Conservation (phyloP, 768 basidiomycete genomes). For the Collybia sp. region DNA sequence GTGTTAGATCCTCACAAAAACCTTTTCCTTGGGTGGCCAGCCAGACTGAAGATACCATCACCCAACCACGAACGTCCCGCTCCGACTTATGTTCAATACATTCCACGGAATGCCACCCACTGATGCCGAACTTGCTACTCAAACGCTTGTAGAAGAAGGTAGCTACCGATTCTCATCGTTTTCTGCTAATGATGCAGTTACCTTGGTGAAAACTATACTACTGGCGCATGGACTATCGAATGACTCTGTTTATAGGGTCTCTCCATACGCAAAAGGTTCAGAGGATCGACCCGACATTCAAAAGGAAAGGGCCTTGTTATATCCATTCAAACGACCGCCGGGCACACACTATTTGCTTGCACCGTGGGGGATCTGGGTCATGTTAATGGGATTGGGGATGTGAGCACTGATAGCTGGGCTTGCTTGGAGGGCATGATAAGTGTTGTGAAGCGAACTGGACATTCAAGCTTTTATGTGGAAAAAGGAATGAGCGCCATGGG, state of each 20-base stretch:
- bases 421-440: conserved; percentile 76
- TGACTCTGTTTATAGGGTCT: conserved; percentile 37
- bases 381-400: conserved; percentile 61
- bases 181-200: conserved; percentile 74
- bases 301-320: conserved; percentile 82
- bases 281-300: conserved; percentile 60
- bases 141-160: conserved; percentile 67
- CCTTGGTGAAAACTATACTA: conserved; percentile 39
- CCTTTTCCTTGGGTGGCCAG: not conserved
- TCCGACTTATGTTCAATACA: conserved; percentile 52
- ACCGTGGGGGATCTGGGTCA: conserved; percentile 80
- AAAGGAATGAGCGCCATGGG: conserved; percentile 85
- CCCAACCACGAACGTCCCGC: conserved; percentile 3
- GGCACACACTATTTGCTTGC: conserved; percentile 77
- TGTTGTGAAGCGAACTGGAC: conserved; percentile 75
- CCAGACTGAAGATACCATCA: conserved; percentile 1
- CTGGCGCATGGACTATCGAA: not conserved
- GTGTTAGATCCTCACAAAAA: not conserved
- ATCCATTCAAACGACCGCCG: conserved; percentile 73
- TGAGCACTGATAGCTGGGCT: conserved; percentile 78
- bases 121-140: conserved; percentile 70
- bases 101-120: conserved; percentile 59
- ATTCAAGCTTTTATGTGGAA: conserved; percentile 83
- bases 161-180: conserved; percentile 70
- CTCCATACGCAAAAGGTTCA: conserved; percentile 81